These are phyloP conservation scores for Selaginella moellendorffii DNA, from an alignment of 75 land plant species.

Conservation along the genomic window DNA sequence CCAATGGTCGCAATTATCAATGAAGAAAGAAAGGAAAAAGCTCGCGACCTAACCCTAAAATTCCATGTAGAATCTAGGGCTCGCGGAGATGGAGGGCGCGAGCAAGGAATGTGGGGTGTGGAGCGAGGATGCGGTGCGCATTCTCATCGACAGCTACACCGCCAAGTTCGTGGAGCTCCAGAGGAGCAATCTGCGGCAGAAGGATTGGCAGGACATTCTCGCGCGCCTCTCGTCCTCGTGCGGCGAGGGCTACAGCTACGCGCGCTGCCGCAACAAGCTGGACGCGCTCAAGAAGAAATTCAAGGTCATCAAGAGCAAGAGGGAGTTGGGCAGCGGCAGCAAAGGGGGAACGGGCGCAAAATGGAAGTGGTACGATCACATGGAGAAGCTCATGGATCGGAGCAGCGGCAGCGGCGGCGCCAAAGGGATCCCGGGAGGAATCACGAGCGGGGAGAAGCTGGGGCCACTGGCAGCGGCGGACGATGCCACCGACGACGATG, in stretches of 20 bases:
- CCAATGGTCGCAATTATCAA: no score
- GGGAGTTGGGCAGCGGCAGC: not conserved
- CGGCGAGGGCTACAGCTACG: not conserved
- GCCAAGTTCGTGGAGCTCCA: not conserved
- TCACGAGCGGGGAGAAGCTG: not conserved
- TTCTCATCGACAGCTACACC: not conserved
- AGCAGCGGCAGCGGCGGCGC: not conserved
- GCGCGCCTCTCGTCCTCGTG: not conserved
- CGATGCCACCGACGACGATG: no score
- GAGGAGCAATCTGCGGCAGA: not conserved
- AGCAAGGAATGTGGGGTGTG: not conserved
- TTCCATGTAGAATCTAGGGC: no score
- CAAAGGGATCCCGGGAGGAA: not conserved
- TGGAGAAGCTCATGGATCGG: not conserved
- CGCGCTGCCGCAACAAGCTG: not conserved
- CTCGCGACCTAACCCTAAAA: no score
- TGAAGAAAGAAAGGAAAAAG: no score
- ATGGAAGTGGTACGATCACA: not conserved
- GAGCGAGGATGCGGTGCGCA: not conserved
- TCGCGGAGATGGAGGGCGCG: no score
- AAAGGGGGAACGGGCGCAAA: not conserved
- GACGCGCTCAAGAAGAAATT: not conserved
- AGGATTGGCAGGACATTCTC: not conserved
- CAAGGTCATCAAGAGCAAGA: not conserved
- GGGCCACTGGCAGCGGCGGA: no score